Evolutionary conservation across 495 filamentous ascomycete genomes (phyloP).

Genomic region (Cairneyella variabilis): DNA sequence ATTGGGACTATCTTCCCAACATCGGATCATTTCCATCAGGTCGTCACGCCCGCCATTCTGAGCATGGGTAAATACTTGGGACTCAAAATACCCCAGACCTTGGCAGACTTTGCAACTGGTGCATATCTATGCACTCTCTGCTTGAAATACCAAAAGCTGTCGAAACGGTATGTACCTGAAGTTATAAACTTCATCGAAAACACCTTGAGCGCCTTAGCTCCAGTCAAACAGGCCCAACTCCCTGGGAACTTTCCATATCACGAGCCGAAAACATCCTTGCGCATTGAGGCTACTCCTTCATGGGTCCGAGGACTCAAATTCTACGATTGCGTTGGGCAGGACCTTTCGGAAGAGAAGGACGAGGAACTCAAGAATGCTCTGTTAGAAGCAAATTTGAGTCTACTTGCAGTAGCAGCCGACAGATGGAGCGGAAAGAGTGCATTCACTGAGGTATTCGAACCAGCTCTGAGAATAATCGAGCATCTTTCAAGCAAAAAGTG

Average conservation of each 20-base stretch:
- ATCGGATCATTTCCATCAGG: constrained; percentile 92
- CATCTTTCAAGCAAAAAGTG: constrained; percentile 49
- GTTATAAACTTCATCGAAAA: constrained; percentile 76
- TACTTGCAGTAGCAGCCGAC: constrained; percentile 57
- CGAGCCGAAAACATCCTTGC: constrained; percentile 49
- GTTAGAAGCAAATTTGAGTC: constrained; percentile 48
- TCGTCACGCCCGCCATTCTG: constrained; percentile 84
- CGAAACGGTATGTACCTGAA: constrained; percentile 86
- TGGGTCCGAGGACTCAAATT: constrained; percentile 39
- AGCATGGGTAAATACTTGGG: constrained; percentile 78
- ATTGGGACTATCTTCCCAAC: constrained; percentile 86
- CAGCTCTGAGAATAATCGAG: constrained; percentile 49
- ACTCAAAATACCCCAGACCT: constrained; percentile 59
- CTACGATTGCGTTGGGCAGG: constrained; percentile 45
- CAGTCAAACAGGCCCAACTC: constrained; percentile 37
- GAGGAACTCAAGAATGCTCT: constrained; percentile 53
- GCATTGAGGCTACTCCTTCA: constrained; percentile 37
- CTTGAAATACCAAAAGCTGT: constrained; percentile 73
- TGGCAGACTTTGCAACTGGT: constrained; percentile 66
- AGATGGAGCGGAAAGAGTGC: constrained; percentile 64
- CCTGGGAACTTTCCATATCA: constrained; percentile 61
- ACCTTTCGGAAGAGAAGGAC: constrained; percentile 30
- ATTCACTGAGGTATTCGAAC: constrained; percentile 69
- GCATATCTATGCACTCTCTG: constrained; percentile 74
- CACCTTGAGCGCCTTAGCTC: constrained; percentile 65